Base-by-base conservation (phyloP, 768 basidiomycete species). In the Amyloporia xantha region DNA sequence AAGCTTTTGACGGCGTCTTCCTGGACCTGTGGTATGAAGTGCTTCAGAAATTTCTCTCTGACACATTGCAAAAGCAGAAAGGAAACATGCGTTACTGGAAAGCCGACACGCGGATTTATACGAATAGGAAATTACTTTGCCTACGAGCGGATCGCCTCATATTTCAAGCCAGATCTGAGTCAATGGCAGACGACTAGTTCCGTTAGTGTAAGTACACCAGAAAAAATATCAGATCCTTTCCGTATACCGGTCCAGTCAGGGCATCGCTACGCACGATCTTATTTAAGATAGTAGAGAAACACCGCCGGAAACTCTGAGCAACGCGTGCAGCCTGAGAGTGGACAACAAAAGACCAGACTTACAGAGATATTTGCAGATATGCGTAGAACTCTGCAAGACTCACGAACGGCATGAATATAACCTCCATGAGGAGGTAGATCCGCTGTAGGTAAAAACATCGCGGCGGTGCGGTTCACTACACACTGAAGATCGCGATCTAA, bases 1-100 rank as follows among this genome's bases (percentile, higher is more conserved):
- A 91, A 69, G 12, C 80, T 74, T 54, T 75, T 69, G 55, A 92
- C 80, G 20, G 76, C 67, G 41, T 76, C 68, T 24, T 70, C 62
- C 33, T 71, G 62, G 49, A 92, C 81, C 86, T 90, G 56, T 12
- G 46, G 47, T 17, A 20, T 28, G n/a, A 19, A 19, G 5, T 13
- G 28, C 12, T 46, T 41, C n/a, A 44, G 2, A 2, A 6, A 40
- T 35, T 21, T 15, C 33, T 24, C n/a, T n/a, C n/a, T n/a, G n/a
- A n/a, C n/a, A n/a, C n/a, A n/a, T n/a, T n/a, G n/a, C n/a, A n/a
- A n/a, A n/a, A n/a, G n/a, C n/a, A n/a, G n/a, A n/a, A n/a, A n/a
- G n/a, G n/a, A n/a, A n/a, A n/a, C n/a, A n/a, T n/a, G 13, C 44
- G 11, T 13, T 45, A 30, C 4, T 26, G 4, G 27, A 17, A 5